Base-by-base conservation (phyloP, 345 rosid genomes). In the Hirschfeldia incana region DNA sequence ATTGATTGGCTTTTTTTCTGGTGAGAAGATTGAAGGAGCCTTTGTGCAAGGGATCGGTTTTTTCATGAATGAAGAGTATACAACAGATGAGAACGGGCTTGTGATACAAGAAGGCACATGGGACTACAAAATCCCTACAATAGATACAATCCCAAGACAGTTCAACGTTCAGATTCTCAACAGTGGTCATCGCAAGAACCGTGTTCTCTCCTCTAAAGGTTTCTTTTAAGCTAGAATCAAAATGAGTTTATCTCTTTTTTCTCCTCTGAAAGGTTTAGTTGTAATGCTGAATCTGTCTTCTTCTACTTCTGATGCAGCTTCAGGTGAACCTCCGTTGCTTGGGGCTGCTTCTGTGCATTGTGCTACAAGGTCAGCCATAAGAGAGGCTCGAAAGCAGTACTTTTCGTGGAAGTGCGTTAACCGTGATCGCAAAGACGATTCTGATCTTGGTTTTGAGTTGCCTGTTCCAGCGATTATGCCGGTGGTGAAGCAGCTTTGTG, bases 1-100 rank as follows among this genome's bases (percentile, higher is more conserved):
- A 2, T 32, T 59, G 8, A 46, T 33, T 44, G 39, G 6, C 12
- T 51, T 59, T 30, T 21, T 34, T 10, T 37, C 9, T 68, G 1
- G 6, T 73, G 69, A 11, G 34, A 77, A 94, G 98, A 92, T 94
- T 12, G 98, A 94, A 89, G 98, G 98, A 65, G 90, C 97, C 30
- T 94, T 88, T 68, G 93, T 94, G 27, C 98, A 92, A 80, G 98
- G 98, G 67, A 82, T 94, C 9, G 98, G 98, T 12, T 91, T 92
- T 85, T 92, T 88, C 84, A 88, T 94, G 97, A 86, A 80, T 53
- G 98, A 94, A 80, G 97, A 94, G 73, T 92, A 94, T 87, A 82
- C 77, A 29, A 86, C 92, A 33, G 85, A 94, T 75, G 79, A 90
- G 2, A 91, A 92, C 3, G 98, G 98, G 17, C 71, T 94, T 68